Evolutionary conservation across 495 filamentous ascomycete genomes (phyloP), one percentile per base, ranked within the genome.

Genomic region (Diplogelasinospora grovesii): DNA sequence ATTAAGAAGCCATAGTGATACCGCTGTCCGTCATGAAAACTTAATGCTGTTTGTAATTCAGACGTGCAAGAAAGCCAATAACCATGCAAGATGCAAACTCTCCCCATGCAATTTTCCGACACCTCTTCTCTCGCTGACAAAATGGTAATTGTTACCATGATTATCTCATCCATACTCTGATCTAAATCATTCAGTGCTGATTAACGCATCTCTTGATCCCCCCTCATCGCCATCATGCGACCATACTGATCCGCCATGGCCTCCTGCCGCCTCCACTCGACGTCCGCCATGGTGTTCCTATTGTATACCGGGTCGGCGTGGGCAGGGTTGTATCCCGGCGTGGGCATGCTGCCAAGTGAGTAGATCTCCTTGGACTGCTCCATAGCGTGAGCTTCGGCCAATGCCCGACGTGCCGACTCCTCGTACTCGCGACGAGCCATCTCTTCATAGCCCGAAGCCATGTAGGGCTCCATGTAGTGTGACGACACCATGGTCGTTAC

Each of bases 371-470:
- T 69, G 22, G 59, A 53, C 19, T 37, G 43, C 19, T 46, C 18
- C 16, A 14, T 20, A 18, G 29, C 23, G 47, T 59, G 50, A 6
- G 58, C 58, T 30, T 61, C 62, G 39, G 63, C 57, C 21, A 56
- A 54, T 22, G 60, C 56, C 24, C 49, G 50, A 28, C 56, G 53
- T 13, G 43, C 60, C 1, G 63, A 65, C 21, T 62, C 60, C 43
- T 69, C 63, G 39, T 75, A 75, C 52, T 74, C 71, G 34, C 68
- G 63, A 25, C 57, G 61, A n/a, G 69, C 65, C 28, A 75, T 53
- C 26, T 67, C 61, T 37, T 78, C 76, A 54, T 86, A 86, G 10
- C 83, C 83, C 7, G 71, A 74, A 30, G 69, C 50, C 78, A 87
- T 85, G 53, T 87, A 87, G 9, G 81, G 81, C 55, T 87, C 83